Evolutionary conservation across 2,329 filamentous ascomycete species (phyloP), one percentile per base, ranked within the genome.

Genomic region (Paraphaeosphaeria minitans): DNA sequence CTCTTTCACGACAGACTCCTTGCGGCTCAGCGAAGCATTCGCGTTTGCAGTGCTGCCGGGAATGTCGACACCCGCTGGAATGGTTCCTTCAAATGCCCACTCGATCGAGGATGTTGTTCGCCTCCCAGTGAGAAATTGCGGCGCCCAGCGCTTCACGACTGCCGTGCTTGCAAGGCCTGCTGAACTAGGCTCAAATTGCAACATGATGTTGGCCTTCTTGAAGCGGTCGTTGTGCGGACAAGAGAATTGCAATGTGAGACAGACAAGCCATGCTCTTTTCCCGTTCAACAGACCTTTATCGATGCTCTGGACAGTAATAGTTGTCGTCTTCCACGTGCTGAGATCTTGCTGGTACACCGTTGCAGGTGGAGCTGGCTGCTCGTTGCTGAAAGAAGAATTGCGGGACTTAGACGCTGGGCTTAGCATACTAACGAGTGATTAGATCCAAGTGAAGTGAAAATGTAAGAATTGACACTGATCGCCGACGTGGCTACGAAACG

Each of bases 151-250:
- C 37, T 42, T 43, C 22, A 53, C 50, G 5, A 53, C 50, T 21
- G 50, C 22, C 6, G 37, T 53, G 14, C 6, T 29, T 6, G 29
- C 22, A 9, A 33, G 27, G 50, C 24, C 16, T 21, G 50, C 22
- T 9, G 31, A 22, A 24, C 21, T 27, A 1, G 33, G 50, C 50
- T 53, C 50, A 24, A 53, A 53, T 8, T 33, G 50, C 12, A 53
- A 21, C 50, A 53, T 53, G 50, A 53, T 53, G 14, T 53, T 53
- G 37, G 50, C 50, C 19, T 53, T 53, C 31, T 53, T 53, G 50
- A 53, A 53, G 22, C 50, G 50, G 16, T 53, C 50, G n/a, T 53
- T 53, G 27, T 53, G 50, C 16, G 50, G 50, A 21, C 50, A 53
- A 22, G 50, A 53, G 16, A 53, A 53, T 9, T 53, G 50, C 22